These are phyloP conservation scores for Rauvolfia tetraphylla DNA, from an alignment of 257 asterid genomes.

Conservation along the genomic window DNA sequence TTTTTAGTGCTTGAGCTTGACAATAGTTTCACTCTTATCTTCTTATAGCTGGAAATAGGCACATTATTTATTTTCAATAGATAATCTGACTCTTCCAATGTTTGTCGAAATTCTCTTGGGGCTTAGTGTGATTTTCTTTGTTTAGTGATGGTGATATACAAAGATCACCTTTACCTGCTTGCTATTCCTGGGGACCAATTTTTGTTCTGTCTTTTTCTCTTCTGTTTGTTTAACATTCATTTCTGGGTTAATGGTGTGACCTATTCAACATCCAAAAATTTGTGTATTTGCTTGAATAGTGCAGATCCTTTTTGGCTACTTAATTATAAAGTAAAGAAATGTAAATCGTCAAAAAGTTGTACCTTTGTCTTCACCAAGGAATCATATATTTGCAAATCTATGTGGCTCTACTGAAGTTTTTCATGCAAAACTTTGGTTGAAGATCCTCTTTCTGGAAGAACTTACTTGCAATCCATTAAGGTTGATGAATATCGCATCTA, in stretches of 20 bases:
- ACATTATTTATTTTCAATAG: not conserved
- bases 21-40: not conserved
- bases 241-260: not conserved
- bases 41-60: not conserved
- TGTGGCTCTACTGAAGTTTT: not conserved
- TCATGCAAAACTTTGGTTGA: not conserved
- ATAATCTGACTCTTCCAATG: not conserved
- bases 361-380: not conserved
- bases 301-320: not conserved
- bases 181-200: not conserved
- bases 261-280: not conserved
- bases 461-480: not conserved
- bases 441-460: not conserved
- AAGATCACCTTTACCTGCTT: not conserved
- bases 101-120: too few relatives aligned
- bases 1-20: not conserved
- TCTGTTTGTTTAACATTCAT: not conserved
- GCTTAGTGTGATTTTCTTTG: not conserved
- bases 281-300: not conserved
- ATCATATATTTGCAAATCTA: not conserved
- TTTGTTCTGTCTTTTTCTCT: not conserved
- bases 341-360: not conserved
- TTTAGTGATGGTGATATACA: not conserved
- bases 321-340: not conserved
- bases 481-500: not conserved